Evolutionary conservation across 225 moss, liverwort and hornwort genomes (phyloP), one percentile per base, ranked within the genome.

Genomic region (Anthoceros angustus): DNA sequence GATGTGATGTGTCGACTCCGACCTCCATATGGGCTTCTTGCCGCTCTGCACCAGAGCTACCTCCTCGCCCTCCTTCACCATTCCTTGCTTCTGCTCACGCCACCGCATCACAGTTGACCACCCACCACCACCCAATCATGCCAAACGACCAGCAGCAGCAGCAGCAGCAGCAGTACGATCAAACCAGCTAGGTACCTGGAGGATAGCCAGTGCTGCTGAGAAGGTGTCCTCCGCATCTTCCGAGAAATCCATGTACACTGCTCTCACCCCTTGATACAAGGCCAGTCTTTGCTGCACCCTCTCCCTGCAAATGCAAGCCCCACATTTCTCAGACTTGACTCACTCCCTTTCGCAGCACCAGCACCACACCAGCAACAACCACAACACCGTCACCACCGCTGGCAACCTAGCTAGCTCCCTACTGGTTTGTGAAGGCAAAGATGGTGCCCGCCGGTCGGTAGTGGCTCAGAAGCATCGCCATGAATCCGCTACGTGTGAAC

Each of bases 391-490:
- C 23, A 9, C 25, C 0, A n/a, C 20, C 24, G 38, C 32, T 39
- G 11, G 16, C 14, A 25, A 41, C 39, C 23, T 7, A 15, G 74
- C 87, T 21, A 32, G 32, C 32, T 32, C 32, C 32, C 32, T 83
- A 94, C 93, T 95, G 86, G 46, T 95, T 95, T 9, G 95, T 91
- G 84, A 95, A 95, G 62, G 91, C 95, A 74, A 88, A 95, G 61
- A 95, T 86, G 67, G 95, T 95, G 67, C 95, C 95, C 16, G 83
- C 86, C 49, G 95, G 95, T 50, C 95, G 95, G 76, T 95, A 95
- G 71, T 95, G 95, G 71, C 95, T 95, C 50, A 95, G 75, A 40
- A 95, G 82, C 72, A 91, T 78, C 42, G 74, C 91, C 95, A 95
- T 95, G 65, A 95, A 95, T 42, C 95, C 95, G 66, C 82, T 88